Evolutionary conservation across 768 basidiomycete species (phyloP).

Genomic region (Termitomyces eurrhizus): DNA sequence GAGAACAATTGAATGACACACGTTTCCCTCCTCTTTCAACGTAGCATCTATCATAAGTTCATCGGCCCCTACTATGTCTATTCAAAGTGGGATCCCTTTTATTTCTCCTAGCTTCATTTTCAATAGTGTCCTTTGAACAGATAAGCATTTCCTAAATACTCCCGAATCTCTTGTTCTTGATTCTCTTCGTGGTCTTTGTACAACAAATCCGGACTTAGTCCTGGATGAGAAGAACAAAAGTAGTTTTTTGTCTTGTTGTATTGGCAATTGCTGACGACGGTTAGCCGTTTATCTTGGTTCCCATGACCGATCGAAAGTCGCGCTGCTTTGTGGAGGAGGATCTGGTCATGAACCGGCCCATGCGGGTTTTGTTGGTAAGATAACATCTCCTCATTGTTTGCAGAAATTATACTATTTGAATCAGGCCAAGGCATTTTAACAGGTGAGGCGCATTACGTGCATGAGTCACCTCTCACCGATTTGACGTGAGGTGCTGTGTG

Average conservation of each 20-base stretch:
- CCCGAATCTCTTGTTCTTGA: constrained; percentile 71
- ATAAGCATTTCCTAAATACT: constrained; percentile 79
- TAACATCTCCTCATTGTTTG: background rate
- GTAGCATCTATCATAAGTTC: background rate
- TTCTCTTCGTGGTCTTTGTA: constrained; percentile 69
- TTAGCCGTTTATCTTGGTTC: constrained; percentile 59
- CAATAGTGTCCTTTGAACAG: constrained; percentile 15
- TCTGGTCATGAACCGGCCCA: constrained; percentile 92
- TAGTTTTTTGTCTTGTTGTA: constrained; percentile 23
- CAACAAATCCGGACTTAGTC: constrained; percentile 65
- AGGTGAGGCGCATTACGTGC: constrained; percentile 31
- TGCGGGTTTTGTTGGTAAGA: constrained; percentile 80
- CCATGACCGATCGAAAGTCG: constrained; percentile 63
- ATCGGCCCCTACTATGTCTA: constrained; percentile 30
- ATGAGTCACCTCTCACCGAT: background rate
- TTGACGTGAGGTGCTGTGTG: constrained; percentile 62
- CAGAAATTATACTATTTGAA: background rate
- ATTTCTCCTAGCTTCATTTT: background rate
- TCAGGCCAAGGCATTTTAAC: constrained; percentile 75
- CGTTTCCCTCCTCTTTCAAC: background rate
- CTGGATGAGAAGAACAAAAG: constrained; percentile 74
- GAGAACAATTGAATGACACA: too few relatives aligned
- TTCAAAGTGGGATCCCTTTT: constrained; percentile 27
- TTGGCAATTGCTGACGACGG: constrained; percentile 4
- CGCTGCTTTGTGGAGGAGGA: constrained; percentile 80